Conservation (phyloP, 2,329 filamentous ascomycete species). For the Claviceps digitariae region DNA sequence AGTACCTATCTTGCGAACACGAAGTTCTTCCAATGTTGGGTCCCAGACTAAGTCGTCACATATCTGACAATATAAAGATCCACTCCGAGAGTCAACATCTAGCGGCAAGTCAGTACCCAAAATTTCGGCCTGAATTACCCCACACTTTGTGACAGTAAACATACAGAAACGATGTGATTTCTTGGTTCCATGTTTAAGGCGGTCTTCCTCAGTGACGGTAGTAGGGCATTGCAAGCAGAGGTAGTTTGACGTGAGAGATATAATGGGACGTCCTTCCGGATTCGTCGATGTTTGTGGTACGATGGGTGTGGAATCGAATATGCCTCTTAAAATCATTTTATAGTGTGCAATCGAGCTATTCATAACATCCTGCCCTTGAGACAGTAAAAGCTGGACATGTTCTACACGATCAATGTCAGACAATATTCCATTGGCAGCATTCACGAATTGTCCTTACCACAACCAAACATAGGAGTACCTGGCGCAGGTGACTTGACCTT, state of each 20-base stretch:
- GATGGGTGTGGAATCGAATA: conserved; percentile 54
- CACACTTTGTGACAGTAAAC: conserved; percentile 11
- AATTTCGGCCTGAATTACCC: neutral
- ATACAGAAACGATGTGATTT: conserved; percentile 64
- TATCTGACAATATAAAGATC: conserved; percentile 65
- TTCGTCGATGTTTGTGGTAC: conserved; percentile 52
- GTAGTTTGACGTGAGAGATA: conserved; percentile 53
- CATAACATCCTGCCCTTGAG: conserved; percentile 46
- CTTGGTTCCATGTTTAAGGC: conserved; percentile 51
- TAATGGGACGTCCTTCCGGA: conserved; percentile 41
- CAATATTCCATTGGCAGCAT: neutral
- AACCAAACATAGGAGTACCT: conserved; percentile 49
- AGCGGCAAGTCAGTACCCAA: conserved; percentile 14
- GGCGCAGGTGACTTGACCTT: conserved; percentile 46
- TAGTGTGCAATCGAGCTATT: conserved; percentile 60
- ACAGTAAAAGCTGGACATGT: conserved; percentile 56
- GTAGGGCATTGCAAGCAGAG: conserved; percentile 61
- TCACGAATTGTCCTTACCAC: conserved; percentile 32
- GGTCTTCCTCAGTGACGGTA: conserved; percentile 52
- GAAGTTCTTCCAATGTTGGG: conserved; percentile 62
- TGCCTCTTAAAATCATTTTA: conserved; percentile 54
- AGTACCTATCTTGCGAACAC: conserved; percentile 55
- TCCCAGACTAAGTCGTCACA: conserved; percentile 78
- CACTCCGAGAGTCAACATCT: conserved; percentile 69
- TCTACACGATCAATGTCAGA: conserved; percentile 30